Base-by-base conservation (phyloP, 2,329 filamentous ascomycete genomes). In the Ophiognomonia clavigignenti-juglandacearum region DNA sequence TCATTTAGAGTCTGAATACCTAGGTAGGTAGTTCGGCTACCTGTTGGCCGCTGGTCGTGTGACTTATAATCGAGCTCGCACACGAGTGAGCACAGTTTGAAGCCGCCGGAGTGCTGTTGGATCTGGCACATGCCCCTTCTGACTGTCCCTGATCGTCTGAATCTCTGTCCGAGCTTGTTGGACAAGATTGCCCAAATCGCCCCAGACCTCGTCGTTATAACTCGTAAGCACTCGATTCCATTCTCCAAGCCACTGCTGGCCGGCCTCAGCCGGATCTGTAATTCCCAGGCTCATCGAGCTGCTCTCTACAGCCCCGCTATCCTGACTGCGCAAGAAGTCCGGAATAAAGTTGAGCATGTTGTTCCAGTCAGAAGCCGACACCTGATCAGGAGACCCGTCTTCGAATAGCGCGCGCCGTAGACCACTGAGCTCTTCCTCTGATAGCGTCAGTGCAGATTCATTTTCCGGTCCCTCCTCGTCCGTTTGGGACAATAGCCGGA, bases 191-290 rank as follows among this genome's bases (percentile, higher is more conserved):
- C 71, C 64, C 18, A 86, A 61, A 47, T 78, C 80, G 18, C 83
- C 84, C 84, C 83, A 87, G 20, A 87, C 82, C 46, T 85, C 78
- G 58, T 86, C 80, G 0, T 73, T 73, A 54, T 85, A 84, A 27
- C 69, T 64, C 2, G 68, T 72, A 20, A 83, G 65, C 7, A 82
- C 77, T 35, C 70, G 67, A 27, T 70, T 69, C 79, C 80, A 83
- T 55, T 80, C 72, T 29, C 68, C 63, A 11, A 77, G 61, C 77
- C 78, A 82, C 14, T 64, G 54, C 39, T 65, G 56, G 57, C 63
- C 70, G 19, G 69, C 70, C 48, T 68, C 66, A 4, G 57, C 54
- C 0, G 57, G 34, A 50, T 74, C 65, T 3, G 54, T 50, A 6
- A 65, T 62, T 11, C 75, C 75, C 20, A 73, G 46, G 39, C 69